Conservation (phyloP, 164 flowering plant genomes). For the Warburgia ugandensis region DNA sequence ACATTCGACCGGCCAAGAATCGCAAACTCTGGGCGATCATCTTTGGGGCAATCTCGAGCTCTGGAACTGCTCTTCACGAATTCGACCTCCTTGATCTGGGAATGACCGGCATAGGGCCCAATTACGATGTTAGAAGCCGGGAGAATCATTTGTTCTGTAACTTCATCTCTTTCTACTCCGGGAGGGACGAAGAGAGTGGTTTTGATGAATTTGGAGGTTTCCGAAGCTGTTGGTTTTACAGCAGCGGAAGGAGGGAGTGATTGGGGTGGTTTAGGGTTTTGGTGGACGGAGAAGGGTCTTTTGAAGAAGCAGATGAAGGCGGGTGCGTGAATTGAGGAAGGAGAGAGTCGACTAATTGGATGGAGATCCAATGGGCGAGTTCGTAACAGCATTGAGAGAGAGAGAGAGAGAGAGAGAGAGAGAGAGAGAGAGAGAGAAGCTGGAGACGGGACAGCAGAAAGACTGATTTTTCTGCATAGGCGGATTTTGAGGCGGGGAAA, state of each 20-base stretch:
- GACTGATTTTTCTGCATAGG: too few species aligned
- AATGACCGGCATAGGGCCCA: slow-evolving; percentile 88
- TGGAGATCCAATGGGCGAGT: too few species aligned
- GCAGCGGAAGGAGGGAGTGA: slow-evolving; percentile 22
- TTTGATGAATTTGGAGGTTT: slow-evolving; percentile 27
- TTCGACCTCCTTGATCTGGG: slow-evolving; percentile 75
- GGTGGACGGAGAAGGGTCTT: neutral
- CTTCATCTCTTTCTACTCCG: slow-evolving; percentile 62
- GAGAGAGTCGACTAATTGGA: too few species aligned
- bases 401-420: too few species aligned
- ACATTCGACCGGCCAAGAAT: slow-evolving; percentile 90
- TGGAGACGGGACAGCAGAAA: too few species aligned
- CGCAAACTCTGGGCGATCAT: slow-evolving; percentile 79
- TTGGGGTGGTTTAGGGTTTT: neutral
- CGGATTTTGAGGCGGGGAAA: too few species aligned
- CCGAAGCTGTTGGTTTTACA: slow-evolving; percentile 19
- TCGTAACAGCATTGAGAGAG: too few species aligned
- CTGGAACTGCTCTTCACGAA: slow-evolving; percentile 75
- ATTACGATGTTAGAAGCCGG: slow-evolving; percentile 87
- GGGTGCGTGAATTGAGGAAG: neutral
- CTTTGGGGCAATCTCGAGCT: slow-evolving; percentile 73
- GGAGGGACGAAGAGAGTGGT: slow-evolving; percentile 65
- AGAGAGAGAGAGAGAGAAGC: too few species aligned
- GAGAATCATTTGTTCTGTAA: slow-evolving; percentile 68
- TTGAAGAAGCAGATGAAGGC: neutral